A percentile compares a stretch with the other conserved stretches of the same genome.
These are phyloP conservation scores for Sechiopsis laciniata DNA, from an alignment of 306 rosid species.

Conservation along the genomic window DNA sequence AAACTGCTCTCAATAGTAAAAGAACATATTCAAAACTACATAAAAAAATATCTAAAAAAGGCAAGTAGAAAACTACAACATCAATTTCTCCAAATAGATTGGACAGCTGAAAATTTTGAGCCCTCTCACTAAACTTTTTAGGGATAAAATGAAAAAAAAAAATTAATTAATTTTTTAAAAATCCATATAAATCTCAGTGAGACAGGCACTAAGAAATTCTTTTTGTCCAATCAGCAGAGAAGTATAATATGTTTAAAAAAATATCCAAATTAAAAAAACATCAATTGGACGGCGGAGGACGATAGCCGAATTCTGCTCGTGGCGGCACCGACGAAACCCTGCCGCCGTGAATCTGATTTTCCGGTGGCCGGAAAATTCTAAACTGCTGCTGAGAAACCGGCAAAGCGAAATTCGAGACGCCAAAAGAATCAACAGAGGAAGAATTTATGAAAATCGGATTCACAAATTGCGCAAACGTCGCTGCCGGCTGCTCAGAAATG, in stretches of 20 bases:
- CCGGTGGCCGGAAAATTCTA: slow-evolving; percentile 8
- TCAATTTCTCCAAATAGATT: background rate
- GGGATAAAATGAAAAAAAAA: background rate
- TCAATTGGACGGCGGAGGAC: slow-evolving; percentile 15
- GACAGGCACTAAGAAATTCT: background rate
- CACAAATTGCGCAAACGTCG: background rate
- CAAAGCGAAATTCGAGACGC: background rate
- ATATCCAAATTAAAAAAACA: background rate
- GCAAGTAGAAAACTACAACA: background rate
- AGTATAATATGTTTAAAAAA: too few species aligned
- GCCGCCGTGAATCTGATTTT: background rate
- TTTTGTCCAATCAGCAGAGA: background rate
- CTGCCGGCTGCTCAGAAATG: background rate
- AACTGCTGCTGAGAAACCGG: background rate
- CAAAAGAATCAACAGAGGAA: background rate
- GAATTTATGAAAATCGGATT: background rate
- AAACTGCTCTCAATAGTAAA: too few species aligned
- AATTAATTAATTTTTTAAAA: too few species aligned
- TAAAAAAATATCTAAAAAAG: background rate
- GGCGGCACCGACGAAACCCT: background rate
- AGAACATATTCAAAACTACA: background rate
- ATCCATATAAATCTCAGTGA: too few species aligned
- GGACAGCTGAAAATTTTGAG: background rate
- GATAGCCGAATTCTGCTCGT: background rate
- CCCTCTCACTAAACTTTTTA: background rate